These are phyloP conservation scores for Eragrostis nindensis DNA, from an alignment of 176 grass and related monocot species.

Conservation along the genomic window DNA sequence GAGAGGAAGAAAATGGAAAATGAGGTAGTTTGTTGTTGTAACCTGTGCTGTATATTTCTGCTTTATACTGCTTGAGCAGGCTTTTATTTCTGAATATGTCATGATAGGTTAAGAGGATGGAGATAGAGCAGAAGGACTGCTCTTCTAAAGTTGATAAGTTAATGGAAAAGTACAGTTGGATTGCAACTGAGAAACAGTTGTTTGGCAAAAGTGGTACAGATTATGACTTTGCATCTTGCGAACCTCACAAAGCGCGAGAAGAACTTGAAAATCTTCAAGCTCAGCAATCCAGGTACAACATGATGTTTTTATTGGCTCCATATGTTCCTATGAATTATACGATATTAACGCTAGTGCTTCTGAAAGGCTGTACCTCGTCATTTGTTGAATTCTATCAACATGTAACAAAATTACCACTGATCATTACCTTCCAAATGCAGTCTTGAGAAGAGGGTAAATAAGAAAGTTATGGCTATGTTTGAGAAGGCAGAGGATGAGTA, in stretches of 20 bases:
- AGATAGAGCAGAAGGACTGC: conserved; percentile 95
- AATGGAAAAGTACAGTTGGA: conserved; percentile 89
- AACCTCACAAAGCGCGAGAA: conserved; percentile 67
- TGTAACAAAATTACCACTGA: conserved; percentile 12
- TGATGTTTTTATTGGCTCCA: conserved; percentile 33
- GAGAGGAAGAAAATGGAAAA: conserved; percentile 97
- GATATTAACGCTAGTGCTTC: conserved; percentile 7
- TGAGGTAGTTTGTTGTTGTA: conserved; percentile 63
- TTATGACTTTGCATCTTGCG: conserved; percentile 84
- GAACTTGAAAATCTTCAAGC: conserved; percentile 82
- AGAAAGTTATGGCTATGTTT: conserved; percentile 99
- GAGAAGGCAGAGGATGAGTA: conserved; percentile 99
- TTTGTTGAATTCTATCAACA: conserved; percentile 19
- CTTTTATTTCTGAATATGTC: conserved; percentile 27
- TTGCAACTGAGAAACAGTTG: conserved; percentile 89
- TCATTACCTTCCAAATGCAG: conserved; percentile 56
- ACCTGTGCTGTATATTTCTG: conserved; percentile 20
- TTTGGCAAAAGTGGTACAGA: conserved; percentile 90
- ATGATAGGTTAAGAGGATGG: conserved; percentile 91
- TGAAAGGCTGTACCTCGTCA: conserved; percentile 29
- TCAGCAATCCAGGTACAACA: conserved; percentile 80
- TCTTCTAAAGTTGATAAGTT: conserved; percentile 85
- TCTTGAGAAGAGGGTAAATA: conserved; percentile 99
- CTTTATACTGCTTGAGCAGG: conserved; percentile 12
- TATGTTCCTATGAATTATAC: not conserved